Percentiles rank a stretch among this genome's conserved stretches.
Evolutionary conservation across 306 rosid genomes (phyloP).

Genomic region (Trichosanthes cucumerina): DNA sequence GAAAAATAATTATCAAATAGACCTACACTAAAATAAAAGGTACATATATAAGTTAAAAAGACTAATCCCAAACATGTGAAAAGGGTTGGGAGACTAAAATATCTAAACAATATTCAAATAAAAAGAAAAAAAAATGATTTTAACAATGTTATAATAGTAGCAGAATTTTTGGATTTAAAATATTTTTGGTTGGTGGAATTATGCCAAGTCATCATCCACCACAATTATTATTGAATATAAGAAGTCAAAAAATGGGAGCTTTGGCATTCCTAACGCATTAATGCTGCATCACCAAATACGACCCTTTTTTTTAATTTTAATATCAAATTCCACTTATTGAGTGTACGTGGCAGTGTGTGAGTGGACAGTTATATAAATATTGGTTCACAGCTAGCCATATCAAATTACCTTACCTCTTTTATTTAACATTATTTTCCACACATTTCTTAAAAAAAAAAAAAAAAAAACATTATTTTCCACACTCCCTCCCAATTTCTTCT

Average conservation of each 20-base stretch:
- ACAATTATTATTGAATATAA: background rate
- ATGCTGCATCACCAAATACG: conserved; percentile 3
- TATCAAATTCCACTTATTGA: background rate
- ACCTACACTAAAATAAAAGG: too few species aligned
- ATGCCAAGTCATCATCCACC: background rate
- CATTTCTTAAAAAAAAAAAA: too few species aligned
- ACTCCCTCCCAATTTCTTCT: background rate
- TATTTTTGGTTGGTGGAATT: background rate
- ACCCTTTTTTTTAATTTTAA: background rate
- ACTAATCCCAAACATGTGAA: too few species aligned
- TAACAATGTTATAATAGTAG: background rate
- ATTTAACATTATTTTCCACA: background rate
- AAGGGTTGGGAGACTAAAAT: too few species aligned
- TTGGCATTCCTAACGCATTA: background rate
- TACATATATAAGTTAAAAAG: too few species aligned
- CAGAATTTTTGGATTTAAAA: background rate
- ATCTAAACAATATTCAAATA: too few species aligned
- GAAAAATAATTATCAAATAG: too few species aligned
- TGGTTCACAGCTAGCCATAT: background rate
- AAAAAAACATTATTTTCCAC: background rate
- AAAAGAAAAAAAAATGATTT: too few species aligned
- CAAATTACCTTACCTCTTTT: background rate
- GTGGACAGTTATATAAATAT: background rate
- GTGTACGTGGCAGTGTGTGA: background rate
- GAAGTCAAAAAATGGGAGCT: background rate